phyloP scores from a whole-genome alignment of 2,329 filamentous ascomycete species.

The Dactylonectria estremocensis region DNA sequence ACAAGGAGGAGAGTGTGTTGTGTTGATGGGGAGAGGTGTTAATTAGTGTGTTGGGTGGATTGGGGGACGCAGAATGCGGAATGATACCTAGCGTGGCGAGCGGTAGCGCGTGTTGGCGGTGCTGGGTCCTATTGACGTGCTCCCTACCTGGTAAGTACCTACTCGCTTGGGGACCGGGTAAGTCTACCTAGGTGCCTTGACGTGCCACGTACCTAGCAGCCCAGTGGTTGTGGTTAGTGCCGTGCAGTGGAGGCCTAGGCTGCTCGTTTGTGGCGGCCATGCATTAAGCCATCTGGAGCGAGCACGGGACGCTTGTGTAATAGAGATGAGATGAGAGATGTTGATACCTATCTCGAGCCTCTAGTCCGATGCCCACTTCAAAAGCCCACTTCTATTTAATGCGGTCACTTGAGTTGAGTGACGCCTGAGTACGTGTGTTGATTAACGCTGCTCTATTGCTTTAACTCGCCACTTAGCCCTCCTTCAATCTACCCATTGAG shows the following conservation, averaged over 20 bases:
- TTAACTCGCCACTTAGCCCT: too few species aligned
- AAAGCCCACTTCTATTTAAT: neutral
- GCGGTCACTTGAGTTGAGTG: neutral
- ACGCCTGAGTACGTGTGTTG: neutral
- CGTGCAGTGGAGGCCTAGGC: neutral
- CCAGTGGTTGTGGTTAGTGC: neutral
- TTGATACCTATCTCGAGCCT: too few species aligned
- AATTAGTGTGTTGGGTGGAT: slow-evolving; percentile 13
- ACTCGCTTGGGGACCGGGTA: too few species aligned
- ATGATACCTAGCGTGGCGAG: slow-evolving; percentile 2
- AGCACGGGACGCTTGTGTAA: neutral
- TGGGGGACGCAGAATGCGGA: neutral
- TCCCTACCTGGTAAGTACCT: too few species aligned
- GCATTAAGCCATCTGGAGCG: neutral
- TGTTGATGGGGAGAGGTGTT: slow-evolving; percentile 24
- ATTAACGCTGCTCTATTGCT: too few species aligned
- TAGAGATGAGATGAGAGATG: neutral
- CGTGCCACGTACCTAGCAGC: neutral
- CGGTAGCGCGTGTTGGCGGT: neutral
- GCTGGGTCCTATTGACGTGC: neutral
- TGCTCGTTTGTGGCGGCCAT: neutral
- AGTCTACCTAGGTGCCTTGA: neutral
- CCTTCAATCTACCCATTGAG: neutral
- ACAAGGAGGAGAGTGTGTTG: slow-evolving; percentile 32
- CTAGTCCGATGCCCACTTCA: neutral